Evolutionary conservation across 1,139 yeast species (phyloP).

Genomic region (Zygoascus sp.): DNA sequence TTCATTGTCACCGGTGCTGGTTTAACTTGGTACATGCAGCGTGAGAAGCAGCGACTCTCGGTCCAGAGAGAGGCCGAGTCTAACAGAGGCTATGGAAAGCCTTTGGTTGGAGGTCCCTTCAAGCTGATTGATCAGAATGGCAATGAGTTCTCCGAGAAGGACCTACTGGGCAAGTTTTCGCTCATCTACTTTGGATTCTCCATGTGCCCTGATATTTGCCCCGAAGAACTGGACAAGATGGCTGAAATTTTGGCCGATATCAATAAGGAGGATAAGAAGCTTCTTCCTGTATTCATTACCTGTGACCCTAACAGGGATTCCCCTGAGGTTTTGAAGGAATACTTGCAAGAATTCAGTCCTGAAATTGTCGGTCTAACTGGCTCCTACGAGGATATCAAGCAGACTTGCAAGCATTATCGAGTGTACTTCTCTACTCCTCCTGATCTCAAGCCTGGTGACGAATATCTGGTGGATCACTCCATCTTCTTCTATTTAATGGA

Average conservation of each 20-base stretch:
- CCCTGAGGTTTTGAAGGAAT: slow-evolving; percentile 74
- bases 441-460: slow-evolving; percentile 89
- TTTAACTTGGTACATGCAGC: slow-evolving; percentile 61
- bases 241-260: slow-evolving; percentile 65
- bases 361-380: slow-evolving; percentile 89
- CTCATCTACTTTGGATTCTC: slow-evolving; percentile 91
- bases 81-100: slow-evolving; percentile 85
- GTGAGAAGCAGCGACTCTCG: slow-evolving; percentile 69
- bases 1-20: slow-evolving; percentile 66
- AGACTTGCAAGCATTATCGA: slow-evolving; percentile 78
- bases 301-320: slow-evolving; percentile 95
- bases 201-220: slow-evolving; percentile 97
- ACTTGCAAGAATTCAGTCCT: slow-evolving; percentile 83
- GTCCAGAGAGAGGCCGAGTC: slow-evolving; percentile 73
- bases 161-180: slow-evolving; percentile 72
- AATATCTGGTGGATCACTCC: slow-evolving; percentile 93
- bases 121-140: slow-evolving; percentile 66
- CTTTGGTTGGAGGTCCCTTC: slow-evolving; percentile 90
- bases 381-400: slow-evolving; percentile 74
- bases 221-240: slow-evolving; percentile 91
- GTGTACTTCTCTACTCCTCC: slow-evolving; percentile 97
- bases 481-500: slow-evolving; percentile 95
- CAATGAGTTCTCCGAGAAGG: slow-evolving; percentile 65
- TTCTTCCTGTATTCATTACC: slow-evolving; percentile 86
- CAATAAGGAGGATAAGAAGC: slow-evolving; percentile 44